A percentile compares a stretch with the other conserved stretches of the same genome.
phyloP scores from a whole-genome alignment of 306 rosid genomes.

The Dryas drummondii region DNA sequence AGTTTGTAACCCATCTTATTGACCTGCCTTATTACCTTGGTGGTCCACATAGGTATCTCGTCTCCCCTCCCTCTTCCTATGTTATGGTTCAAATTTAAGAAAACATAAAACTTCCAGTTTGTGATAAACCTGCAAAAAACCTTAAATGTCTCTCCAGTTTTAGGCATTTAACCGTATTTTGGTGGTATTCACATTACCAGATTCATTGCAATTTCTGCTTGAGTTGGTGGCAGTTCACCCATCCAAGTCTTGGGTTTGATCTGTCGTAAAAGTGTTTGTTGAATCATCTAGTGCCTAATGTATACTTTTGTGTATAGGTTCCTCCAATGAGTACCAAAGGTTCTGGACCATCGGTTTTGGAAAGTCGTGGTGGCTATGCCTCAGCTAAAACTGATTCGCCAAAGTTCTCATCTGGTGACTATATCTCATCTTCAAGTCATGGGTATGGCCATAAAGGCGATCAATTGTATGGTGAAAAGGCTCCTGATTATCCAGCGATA shows the following conservation, averaged over 20 bases:
- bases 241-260: background rate
- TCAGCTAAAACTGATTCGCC: constrained; percentile 76
- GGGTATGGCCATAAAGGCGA: constrained; percentile 75
- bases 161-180: background rate
- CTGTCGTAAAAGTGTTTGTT: background rate
- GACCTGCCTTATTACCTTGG: background rate
- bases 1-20: background rate
- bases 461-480: constrained; percentile 79
- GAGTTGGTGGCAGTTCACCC: background rate
- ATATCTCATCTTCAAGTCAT: constrained; percentile 74
- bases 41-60: background rate
- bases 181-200: background rate
- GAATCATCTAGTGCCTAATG: background rate
- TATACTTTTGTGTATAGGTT: constrained; percentile 38
- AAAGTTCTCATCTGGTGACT: constrained; percentile 73
- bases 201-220: background rate
- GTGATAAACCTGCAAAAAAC: background rate
- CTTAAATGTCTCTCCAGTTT: background rate
- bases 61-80: background rate
- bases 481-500: constrained; percentile 69
- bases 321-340: constrained; percentile 64
- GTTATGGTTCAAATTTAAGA: background rate
- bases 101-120: constrained; percentile 11
- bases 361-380: constrained; percentile 71
- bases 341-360: constrained; percentile 65